Percentiles rank a stretch among this genome's conserved stretches.
Conservation (phyloP, 345 rosid species). For the Firmiana major region DNA sequence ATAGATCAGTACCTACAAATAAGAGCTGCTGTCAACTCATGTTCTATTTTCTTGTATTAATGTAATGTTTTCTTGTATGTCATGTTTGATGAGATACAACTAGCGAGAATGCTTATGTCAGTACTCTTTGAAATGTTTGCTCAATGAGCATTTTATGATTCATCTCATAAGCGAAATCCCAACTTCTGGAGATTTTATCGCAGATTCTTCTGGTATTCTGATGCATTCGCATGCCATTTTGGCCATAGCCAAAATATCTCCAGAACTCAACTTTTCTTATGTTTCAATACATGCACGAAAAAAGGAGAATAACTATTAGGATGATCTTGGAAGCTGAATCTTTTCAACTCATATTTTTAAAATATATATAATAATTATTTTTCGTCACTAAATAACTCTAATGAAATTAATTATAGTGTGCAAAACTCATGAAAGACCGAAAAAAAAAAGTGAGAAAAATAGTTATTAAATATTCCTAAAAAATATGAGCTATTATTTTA, state of each 20-base stretch:
- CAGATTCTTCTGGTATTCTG: neutral
- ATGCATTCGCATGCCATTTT: neutral
- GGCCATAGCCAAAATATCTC: neutral
- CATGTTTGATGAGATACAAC: neutral
- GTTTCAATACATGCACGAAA: neutral
- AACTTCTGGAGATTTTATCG: neutral
- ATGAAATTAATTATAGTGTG: too few relatives aligned
- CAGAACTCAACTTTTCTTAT: neutral
- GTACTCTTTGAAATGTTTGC: neutral
- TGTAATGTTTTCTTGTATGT: slow-evolving; percentile 6
- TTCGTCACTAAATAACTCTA: too few relatives aligned
- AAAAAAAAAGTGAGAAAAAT: too few relatives aligned
- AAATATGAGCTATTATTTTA: too few relatives aligned
- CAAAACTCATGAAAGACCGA: too few relatives aligned
- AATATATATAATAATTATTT: too few relatives aligned
- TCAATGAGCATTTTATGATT: neutral
- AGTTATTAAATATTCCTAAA: too few relatives aligned
- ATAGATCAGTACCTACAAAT: slow-evolving; percentile 1
- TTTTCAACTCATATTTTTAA: too few relatives aligned
- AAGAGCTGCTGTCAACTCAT: slow-evolving; percentile 13
- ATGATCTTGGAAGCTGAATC: too few relatives aligned
- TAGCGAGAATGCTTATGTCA: neutral
- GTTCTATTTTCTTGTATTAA: slow-evolving; percentile 3
- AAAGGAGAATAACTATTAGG: too few relatives aligned
- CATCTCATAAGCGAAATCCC: neutral